A percentile compares a stretch with the other conserved stretches of the same genome.
These are phyloP conservation scores for Penstemon barbatus DNA, from an alignment of 257 asterid genomes.

Conservation along the genomic window DNA sequence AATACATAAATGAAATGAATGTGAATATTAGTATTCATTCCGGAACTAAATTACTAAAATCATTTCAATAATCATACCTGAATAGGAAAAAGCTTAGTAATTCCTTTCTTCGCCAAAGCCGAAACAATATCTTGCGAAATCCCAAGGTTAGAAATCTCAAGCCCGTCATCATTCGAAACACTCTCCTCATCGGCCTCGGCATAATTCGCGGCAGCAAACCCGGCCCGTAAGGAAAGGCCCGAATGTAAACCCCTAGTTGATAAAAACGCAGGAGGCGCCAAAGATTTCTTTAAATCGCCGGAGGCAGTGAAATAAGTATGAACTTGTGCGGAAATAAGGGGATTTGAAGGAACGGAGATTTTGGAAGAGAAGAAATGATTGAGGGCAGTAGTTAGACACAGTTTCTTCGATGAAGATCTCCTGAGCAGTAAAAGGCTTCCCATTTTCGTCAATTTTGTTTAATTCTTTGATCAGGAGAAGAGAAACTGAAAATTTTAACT, in stretches of 20 bases:
- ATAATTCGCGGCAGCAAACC: constrained; percentile 61
- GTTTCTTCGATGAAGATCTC: constrained; percentile 26
- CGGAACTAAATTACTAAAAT: no score
- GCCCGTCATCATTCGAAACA: constrained; percentile 63
- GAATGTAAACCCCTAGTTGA: constrained; percentile 50
- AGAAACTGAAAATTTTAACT: neutral
- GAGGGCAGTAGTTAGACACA: constrained; percentile 42
- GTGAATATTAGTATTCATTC: no score
- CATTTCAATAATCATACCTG: constrained; percentile 51
- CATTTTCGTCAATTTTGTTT: neutral
- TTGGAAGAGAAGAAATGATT: constrained; percentile 37
- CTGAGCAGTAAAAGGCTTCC: neutral
- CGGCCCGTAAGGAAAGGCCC: constrained; percentile 43
- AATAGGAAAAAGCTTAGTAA: constrained; percentile 84
- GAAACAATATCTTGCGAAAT: constrained; percentile 62
- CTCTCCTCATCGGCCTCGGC: constrained; percentile 52
- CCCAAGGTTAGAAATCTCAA: constrained; percentile 85
- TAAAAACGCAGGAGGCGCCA: constrained; percentile 13
- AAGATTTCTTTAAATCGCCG: neutral
- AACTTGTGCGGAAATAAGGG: constrained; percentile 14
- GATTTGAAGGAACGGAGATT: constrained; percentile 27
- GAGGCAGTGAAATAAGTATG: neutral
- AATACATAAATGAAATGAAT: no score
- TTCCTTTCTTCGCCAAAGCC: constrained; percentile 66
- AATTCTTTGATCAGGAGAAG: neutral